Base-by-base conservation (phyloP, 371 early-diverging fungal genomes). In the Mortierella sp. region DNA sequence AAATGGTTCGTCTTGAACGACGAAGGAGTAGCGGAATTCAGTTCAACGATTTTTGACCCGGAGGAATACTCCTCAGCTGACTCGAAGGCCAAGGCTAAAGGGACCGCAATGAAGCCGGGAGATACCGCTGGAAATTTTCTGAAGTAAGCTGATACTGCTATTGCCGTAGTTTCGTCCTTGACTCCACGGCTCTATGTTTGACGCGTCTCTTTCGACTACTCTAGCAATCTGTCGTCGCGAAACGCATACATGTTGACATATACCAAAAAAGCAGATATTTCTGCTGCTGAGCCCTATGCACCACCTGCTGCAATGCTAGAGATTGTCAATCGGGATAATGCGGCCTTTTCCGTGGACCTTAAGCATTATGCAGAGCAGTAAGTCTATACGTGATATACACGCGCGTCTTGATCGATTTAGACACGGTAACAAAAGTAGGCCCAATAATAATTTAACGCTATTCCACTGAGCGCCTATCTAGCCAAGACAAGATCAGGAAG, bases 1-100 rank as follows among this genome's bases (percentile, higher is more conserved):
- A 80, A 72, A 11, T 82, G 82, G 82, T 76, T 76, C 24, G 60
- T 79, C 2, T 46, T 80, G 57, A 81, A 82, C 50, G 83, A 82
- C 28, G 83, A 82, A 30, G 64, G 67, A 7, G 83, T 82, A 21
- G 47, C 43, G 24, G 64, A 66, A 27, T 61, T 80, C 42, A 50
- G 53, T 14, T 51, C 64, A 2, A 58, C 60, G 4, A 48, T 34
- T 15, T 65, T 81, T 31, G 82, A 81, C 43, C 68, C 68, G 26
- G 70, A 78, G 19, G 70, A 60, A 3, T 53, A 55, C 14, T 43
- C 63, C 31, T 56, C 54, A 41, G 9, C 27, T 17, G 44, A 31
- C 4, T 19, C 61, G 12, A 67, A 58, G n/a, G 4, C 53, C 27
- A 66, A 46, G 34, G 24, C 46, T 28, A 64, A 56, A 55, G 68